Evolutionary conservation across 106 monocot species (phyloP), one percentile per base, ranked within the genome.

Genomic region (Dioscorea dumetorum): DNA sequence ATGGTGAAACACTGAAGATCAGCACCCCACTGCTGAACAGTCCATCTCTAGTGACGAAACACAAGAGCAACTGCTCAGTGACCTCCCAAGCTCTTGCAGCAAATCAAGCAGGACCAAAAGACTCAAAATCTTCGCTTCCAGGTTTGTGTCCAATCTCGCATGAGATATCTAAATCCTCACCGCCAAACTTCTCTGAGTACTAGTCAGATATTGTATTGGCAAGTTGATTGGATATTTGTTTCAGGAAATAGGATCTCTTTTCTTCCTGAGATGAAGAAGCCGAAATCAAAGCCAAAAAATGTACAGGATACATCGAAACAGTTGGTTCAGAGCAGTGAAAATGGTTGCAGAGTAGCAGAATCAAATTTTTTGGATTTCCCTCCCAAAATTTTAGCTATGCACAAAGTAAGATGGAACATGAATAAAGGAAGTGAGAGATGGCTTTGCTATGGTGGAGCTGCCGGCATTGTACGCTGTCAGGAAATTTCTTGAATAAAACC

Each of bases 371-470:
- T 75, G 21, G 74, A 16, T 24, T 86, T 91, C 24, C 95, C 95
- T 53, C 70, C 81, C 53, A 95, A 95, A 71, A 71, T 65, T 34
- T 74, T 91, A 49, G 91, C 95, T 5, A 63, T 95, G 72, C 91
- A 95, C 66, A 83, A 70, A 72, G 79, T 95, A 18, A 85, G 95
- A 72, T 95, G 95, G 91, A 95, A 91, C 76, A 88, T 76, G 71
- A 68, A 74, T 91, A n/a, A n/a, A n/a, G n/a, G 95, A 5, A 84
- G 88, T 22, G 84, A 79, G 68, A 85, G 82, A 74, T 95, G 95
- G 95, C 75, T 95, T 34, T 95, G 88, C 56, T 91, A 85, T 78
- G 91, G 95, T 35, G 95, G 95, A 56, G 88, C 95, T 63, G 88
- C 91, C 7, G 95, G 95, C 6, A 81, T 95, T 48, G 66, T 95